These are phyloP conservation scores for Fusarium liriodendri DNA, from an alignment of 2,329 filamentous ascomycete species.

Conservation along the genomic window DNA sequence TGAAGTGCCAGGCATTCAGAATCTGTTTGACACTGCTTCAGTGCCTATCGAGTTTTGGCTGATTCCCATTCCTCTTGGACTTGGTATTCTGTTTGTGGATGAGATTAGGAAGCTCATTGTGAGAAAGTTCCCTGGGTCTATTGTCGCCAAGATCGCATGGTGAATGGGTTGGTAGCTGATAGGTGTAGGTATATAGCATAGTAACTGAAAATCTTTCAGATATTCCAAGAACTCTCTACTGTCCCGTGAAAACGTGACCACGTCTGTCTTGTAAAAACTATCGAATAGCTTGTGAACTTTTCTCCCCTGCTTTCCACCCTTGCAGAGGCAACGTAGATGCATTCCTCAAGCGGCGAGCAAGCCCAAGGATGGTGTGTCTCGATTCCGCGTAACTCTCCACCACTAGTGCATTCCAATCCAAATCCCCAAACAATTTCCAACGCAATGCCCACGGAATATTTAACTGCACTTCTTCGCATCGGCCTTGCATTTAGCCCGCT, in stretches of 20 bases:
- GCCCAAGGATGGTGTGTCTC: no score
- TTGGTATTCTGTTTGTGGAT: slow-evolving; percentile 63
- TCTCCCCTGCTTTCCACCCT: background rate
- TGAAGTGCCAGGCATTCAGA: slow-evolving; percentile 61
- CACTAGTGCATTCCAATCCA: no score
- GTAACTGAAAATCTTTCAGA: background rate
- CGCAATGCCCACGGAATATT: no score
- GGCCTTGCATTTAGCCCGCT: no score
- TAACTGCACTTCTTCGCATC: no score
- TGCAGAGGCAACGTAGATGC: background rate
- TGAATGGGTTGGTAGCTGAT: slow-evolving; percentile 36
- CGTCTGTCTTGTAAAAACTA: background rate
- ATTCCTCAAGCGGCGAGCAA: background rate
- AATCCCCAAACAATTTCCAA: no score
- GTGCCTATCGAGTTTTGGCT: slow-evolving; percentile 65
- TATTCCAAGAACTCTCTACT: background rate
- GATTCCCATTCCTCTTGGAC: slow-evolving; percentile 60
- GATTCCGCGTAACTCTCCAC: no score
- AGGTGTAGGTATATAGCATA: background rate
- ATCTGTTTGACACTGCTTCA: slow-evolving; percentile 59
- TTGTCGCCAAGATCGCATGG: slow-evolving; percentile 62
- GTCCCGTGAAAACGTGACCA: background rate
- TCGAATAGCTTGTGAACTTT: background rate
- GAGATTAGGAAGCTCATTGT: slow-evolving; percentile 64
- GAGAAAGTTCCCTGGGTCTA: slow-evolving; percentile 56